Evolutionary conservation across 1,284 basidiomycete genomes (phyloP).

Genomic region (Naganishia cerealis): DNA sequence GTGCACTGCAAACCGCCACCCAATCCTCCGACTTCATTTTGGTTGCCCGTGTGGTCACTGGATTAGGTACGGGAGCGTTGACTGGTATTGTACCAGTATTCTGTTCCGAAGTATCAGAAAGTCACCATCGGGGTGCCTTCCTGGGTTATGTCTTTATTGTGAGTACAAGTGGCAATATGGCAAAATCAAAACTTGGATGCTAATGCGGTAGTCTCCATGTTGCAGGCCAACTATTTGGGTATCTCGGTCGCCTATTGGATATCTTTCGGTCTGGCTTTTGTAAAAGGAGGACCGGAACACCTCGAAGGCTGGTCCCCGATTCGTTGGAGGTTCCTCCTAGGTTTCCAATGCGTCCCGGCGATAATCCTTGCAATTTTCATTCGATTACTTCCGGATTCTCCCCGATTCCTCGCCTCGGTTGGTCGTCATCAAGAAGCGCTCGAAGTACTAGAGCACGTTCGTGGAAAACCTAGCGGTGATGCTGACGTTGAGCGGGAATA

Average conservation of each 20-base stretch:
- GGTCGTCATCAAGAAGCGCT: conserved; percentile 43
- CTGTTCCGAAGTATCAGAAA: conserved; percentile 43
- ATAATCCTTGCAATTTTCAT: conserved; percentile 38
- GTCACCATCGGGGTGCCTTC: conserved; percentile 40
- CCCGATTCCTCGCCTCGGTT: conserved; percentile 43
- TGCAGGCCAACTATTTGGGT: conserved; percentile 40
- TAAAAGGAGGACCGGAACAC: conserved; percentile 40
- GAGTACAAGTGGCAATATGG: conserved; percentile 34
- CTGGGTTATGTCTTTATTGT: conserved; percentile 41
- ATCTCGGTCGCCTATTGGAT: conserved; percentile 39
- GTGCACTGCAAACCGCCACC: conserved; percentile 39
- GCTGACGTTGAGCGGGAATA: conserved; percentile 35
- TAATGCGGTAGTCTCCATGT: conserved; percentile 42
- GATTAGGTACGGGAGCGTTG: conserved; percentile 44
- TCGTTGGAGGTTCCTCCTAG: conserved; percentile 32
- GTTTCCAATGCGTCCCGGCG: conserved; percentile 39
- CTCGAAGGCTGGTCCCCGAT: conserved; percentile 24
- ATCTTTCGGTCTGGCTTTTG: conserved; percentile 52
- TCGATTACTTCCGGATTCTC: conserved; percentile 42
- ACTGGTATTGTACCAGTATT: conserved; percentile 46
- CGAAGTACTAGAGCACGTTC: conserved; percentile 37
- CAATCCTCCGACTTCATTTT: conserved; percentile 56
- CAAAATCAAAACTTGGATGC: no score
- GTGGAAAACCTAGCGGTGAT: conserved; percentile 25
- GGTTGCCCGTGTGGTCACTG: conserved; percentile 48